phyloP scores from a whole-genome alignment of 2,329 filamentous ascomycete genomes.

The Epichloe gansuensis region DNA sequence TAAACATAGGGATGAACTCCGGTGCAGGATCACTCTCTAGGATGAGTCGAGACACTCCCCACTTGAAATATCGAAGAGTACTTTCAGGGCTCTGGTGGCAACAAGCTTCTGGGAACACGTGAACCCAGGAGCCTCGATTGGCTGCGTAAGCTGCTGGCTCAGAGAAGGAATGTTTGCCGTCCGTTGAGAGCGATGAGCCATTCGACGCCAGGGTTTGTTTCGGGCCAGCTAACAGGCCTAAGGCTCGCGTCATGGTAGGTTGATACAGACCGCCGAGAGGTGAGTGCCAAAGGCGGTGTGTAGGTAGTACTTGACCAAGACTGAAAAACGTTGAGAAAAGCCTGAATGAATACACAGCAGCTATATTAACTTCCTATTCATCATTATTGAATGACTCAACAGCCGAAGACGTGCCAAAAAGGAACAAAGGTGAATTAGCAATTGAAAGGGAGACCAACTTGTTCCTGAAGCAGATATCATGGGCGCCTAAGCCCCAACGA shows the following conservation, averaged over 20 bases:
- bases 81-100: constrained; percentile 76
- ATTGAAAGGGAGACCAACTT: constrained; percentile 38
- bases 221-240: constrained; percentile 61
- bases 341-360: constrained; percentile 28
- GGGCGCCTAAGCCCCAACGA: constrained; percentile 81
- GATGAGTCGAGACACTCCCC: constrained; percentile 85
- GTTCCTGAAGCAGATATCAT: constrained; percentile 91
- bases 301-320: constrained; percentile 80
- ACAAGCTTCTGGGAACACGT: constrained; percentile 91
- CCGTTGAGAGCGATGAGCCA: constrained; percentile 48
- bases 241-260: constrained; percentile 73
- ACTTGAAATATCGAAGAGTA: constrained; percentile 93
- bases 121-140: constrained; percentile 72
- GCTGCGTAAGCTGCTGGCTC: constrained; percentile 60
- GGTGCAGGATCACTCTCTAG: constrained; percentile 81
- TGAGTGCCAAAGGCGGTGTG: constrained; percentile 71
- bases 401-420: no score
- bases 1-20: constrained; percentile 85
- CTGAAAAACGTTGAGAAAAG: constrained; percentile 68
- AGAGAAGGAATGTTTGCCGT: constrained; percentile 50
- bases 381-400: neutral
- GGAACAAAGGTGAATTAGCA: neutral
- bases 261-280: constrained; percentile 77
- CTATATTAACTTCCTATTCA: neutral
- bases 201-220: constrained; percentile 36